A percentile compares a stretch with the other conserved stretches of the same genome.
phyloP scores from a whole-genome alignment of 1,284 basidiomycete species.

The Naganishia cerealis region DNA sequence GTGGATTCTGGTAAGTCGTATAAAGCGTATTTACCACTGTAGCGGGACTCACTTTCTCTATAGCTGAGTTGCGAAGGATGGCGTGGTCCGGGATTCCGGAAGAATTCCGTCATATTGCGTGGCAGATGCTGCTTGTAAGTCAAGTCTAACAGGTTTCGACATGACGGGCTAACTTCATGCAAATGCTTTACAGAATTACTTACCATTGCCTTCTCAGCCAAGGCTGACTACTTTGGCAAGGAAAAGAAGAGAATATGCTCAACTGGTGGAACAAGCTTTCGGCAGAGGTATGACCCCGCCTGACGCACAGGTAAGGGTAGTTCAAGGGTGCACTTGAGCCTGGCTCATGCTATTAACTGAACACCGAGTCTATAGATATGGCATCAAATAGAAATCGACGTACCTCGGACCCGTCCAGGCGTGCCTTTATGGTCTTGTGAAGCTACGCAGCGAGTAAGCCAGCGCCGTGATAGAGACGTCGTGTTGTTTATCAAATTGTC shows the following conservation, averaged over 20 bases:
- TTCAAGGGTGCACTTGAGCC: not conserved
- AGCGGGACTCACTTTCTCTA: constrained; percentile 51
- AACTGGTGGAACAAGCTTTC: constrained; percentile 88
- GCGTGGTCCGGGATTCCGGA: constrained; percentile 94
- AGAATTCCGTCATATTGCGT: constrained; percentile 85
- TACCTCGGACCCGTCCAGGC: constrained; percentile 89
- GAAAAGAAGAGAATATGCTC: constrained; percentile 88
- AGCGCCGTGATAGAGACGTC: constrained; percentile 34
- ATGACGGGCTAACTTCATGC: constrained; percentile 15
- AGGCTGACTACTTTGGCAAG: constrained; percentile 74
- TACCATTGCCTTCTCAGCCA: constrained; percentile 78
- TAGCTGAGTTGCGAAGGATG: constrained; percentile 73
- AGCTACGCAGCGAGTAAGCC: constrained; percentile 75
- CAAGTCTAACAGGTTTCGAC: no score
- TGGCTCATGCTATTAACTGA: not conserved
- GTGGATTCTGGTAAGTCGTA: constrained; percentile 40
- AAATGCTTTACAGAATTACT: constrained; percentile 70
- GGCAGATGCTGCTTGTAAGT: constrained; percentile 88
- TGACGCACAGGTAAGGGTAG: constrained; percentile 64
- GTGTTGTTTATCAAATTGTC: not conserved
- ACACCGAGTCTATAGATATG: constrained; percentile 65
- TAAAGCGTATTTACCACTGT: constrained; percentile 8
- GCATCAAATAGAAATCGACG: constrained; percentile 98
- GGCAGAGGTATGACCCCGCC: constrained; percentile 74
- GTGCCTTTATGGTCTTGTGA: constrained; percentile 83